phyloP scores from a whole-genome alignment of 257 asterid species.

The Jacaranda copaia region DNA sequence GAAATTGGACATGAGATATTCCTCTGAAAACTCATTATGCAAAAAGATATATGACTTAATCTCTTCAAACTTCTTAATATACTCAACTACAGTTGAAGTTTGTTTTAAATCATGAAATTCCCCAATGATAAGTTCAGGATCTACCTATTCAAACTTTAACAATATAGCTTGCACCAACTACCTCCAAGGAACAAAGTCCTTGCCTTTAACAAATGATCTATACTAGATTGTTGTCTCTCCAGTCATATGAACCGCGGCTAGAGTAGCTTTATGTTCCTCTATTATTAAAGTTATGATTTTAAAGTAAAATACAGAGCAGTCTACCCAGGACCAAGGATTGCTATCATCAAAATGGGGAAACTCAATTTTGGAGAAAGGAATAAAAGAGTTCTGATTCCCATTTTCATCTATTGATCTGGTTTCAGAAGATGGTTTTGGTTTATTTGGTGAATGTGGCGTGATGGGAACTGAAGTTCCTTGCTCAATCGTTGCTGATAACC shows the following conservation, averaged over 20 bases:
- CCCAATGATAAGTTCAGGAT: too few species aligned
- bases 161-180: too few species aligned
- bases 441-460: not conserved
- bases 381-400: too few species aligned
- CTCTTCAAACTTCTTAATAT: too few species aligned
- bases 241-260: not conserved
- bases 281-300: not conserved
- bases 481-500: not conserved
- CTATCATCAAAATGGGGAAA: not conserved
- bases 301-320: not conserved
- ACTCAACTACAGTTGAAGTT: too few species aligned
- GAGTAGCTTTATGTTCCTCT: not conserved
- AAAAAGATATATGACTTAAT: too few species aligned
- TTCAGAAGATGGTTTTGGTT: too few species aligned
- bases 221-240: not conserved
- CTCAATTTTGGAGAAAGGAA: not conserved
- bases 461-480: not conserved
- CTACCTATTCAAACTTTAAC: too few species aligned
- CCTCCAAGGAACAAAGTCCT: too few species aligned
- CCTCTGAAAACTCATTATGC: not conserved
- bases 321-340: not conserved
- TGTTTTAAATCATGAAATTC: too few species aligned
- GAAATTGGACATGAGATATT: not conserved
- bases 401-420: too few species aligned
- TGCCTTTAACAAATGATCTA: too few species aligned